Conservation (phyloP, 1,284 basidiomycete genomes). For the Entoloma clypeatum region DNA sequence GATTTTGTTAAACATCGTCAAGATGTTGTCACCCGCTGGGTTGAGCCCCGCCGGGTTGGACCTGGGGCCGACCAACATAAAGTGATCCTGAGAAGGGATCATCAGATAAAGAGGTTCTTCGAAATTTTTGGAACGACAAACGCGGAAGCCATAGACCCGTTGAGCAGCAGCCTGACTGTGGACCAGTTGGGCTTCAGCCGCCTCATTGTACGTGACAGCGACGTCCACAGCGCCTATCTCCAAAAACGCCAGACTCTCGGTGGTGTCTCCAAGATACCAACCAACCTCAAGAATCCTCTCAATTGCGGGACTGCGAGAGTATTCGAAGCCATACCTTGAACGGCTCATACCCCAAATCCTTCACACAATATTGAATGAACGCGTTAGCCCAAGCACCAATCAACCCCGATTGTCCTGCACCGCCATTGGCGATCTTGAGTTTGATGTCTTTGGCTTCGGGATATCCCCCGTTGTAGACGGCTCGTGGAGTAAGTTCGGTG, state of each 20-base stretch:
- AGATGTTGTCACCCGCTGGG: no score
- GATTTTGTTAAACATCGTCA: no score
- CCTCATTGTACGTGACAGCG: slow-evolving; percentile 45
- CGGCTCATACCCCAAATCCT: slow-evolving; percentile 7
- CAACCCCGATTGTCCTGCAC: slow-evolving; percentile 19
- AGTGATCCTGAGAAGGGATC: slow-evolving; percentile 33
- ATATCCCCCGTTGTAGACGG: slow-evolving; percentile 10
- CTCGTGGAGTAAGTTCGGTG: slow-evolving; percentile 2
- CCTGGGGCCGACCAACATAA: slow-evolving; percentile 34
- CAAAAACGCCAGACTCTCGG: slow-evolving; percentile 23
- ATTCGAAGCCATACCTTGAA: slow-evolving; percentile 10
- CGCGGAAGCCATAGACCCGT: slow-evolving; percentile 41
- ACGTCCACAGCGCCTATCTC: slow-evolving; percentile 38
- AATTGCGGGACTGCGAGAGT: neutral
- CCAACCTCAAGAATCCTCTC: slow-evolving; percentile 9
- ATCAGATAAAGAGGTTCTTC: no score
- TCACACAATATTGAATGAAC: slow-evolving; percentile 16
- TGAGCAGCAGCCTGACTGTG: slow-evolving; percentile 27
- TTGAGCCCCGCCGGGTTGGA: slow-evolving; percentile 36
- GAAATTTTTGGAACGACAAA: slow-evolving; percentile 17
- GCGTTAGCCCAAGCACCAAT: slow-evolving; percentile 20
- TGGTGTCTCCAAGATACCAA: slow-evolving; percentile 19
- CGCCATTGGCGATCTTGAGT: slow-evolving; percentile 19
- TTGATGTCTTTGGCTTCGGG: slow-evolving; percentile 11
- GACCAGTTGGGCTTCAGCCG: slow-evolving; percentile 38